phyloP scores from a whole-genome alignment of 208 protist species.

The Leishmania aethiopica region DNA sequence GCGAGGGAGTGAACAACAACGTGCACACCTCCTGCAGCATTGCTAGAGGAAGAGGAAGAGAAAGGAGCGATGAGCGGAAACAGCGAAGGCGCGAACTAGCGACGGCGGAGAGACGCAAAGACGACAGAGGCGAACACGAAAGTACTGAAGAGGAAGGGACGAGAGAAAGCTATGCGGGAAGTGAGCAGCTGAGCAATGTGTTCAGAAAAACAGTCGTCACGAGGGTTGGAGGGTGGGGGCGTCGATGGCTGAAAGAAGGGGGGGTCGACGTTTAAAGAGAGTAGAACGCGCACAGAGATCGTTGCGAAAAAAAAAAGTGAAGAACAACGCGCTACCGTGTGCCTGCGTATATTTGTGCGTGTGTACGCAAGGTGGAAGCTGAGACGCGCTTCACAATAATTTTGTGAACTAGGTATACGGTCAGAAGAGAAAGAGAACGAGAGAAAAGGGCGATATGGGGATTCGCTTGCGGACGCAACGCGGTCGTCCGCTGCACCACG shows the following conservation, averaged over 20 bases:
- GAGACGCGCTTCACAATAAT: neutral
- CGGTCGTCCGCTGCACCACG: neutral
- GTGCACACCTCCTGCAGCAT: slow-evolving; percentile 12
- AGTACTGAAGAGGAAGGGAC: neutral
- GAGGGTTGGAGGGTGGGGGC: neutral
- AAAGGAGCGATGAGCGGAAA: neutral
- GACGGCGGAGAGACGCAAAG: neutral
- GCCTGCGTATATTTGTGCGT: neutral
- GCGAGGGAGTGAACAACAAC: slow-evolving; percentile 28
- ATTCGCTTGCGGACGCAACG: neutral
- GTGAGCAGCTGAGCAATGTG: neutral
- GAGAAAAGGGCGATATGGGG: no score
- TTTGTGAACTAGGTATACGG: neutral
- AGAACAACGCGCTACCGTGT: neutral
- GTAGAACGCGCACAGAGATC: no score
- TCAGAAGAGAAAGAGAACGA: neutral
- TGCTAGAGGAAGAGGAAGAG: no score
- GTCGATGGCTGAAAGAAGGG: neutral
- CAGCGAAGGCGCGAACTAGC: no score
- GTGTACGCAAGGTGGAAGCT: neutral
- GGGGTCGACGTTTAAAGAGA: neutral
- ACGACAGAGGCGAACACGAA: neutral
- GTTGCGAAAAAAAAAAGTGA: neutral
- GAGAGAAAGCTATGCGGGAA: neutral
- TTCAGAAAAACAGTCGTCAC: neutral